Evolutionary conservation across 441 rosid genomes (phyloP).

Genomic region (Adansonia madagascariensis): DNA sequence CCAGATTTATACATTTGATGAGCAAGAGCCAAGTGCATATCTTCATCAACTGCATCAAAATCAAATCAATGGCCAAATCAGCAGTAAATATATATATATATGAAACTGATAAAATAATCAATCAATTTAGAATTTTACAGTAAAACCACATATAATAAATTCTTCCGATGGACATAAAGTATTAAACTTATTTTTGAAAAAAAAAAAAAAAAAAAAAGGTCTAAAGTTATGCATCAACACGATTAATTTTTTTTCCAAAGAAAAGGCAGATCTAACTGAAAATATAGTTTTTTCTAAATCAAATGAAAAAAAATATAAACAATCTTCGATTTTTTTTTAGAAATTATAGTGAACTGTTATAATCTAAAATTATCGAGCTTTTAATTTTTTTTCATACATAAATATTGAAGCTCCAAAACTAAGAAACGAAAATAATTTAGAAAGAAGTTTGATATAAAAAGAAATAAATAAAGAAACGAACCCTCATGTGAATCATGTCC

Average conservation of each 20-base stretch:
- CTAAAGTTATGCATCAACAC: neutral
- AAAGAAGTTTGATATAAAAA: neutral
- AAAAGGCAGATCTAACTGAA: neutral
- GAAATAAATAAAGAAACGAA: conserved; percentile 24
- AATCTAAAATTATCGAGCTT: neutral
- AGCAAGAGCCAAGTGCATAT: conserved; percentile 68
- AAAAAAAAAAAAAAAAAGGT: neutral
- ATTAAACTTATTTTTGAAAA: neutral
- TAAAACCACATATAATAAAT: neutral
- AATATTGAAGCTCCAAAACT: neutral
- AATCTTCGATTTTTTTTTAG: neutral
- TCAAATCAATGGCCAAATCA: neutral
- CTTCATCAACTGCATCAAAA: conserved; percentile 72
- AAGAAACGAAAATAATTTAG: neutral
- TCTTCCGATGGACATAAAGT: neutral
- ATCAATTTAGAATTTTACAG: conserved; percentile 1
- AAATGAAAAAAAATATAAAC: neutral
- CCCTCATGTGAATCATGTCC: conserved; percentile 71
- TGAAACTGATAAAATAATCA: neutral
- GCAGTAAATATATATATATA: no score
- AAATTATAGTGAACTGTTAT: neutral
- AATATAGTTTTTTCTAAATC: neutral
- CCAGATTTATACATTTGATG: conserved; percentile 89
- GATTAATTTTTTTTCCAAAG: neutral
- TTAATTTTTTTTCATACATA: neutral